Evolutionary conservation across 768 basidiomycete genomes (phyloP).

Genomic region (Tricholoma matsutake): DNA sequence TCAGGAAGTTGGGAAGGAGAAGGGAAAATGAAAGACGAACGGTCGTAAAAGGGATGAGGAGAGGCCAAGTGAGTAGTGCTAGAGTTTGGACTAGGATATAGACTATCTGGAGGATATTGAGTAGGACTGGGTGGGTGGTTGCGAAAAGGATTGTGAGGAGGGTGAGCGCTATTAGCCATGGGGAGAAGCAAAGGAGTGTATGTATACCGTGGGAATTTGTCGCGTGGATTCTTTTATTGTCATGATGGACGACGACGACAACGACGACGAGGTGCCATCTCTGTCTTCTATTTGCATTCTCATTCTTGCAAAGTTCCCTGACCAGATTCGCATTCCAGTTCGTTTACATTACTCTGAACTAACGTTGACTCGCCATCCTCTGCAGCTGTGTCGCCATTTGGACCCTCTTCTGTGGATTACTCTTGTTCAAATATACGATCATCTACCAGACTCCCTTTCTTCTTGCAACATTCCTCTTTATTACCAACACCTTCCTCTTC

Average conservation of each 20-base stretch:
- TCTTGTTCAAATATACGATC: slow-evolving; percentile 56
- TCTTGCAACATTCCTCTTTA: slow-evolving; percentile 49
- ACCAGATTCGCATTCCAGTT: slow-evolving; percentile 38
- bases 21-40: slow-evolving; percentile 5
- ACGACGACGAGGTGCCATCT: slow-evolving; percentile 39
- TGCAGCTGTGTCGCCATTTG: slow-evolving; percentile 34
- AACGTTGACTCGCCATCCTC: slow-evolving; percentile 21
- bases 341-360: slow-evolving; percentile 8
- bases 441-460: slow-evolving; percentile 43
- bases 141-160: slow-evolving; percentile 29
- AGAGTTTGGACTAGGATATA: slow-evolving; percentile 48
- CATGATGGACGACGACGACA: no score
- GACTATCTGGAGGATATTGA: slow-evolving; percentile 48
- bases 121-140: slow-evolving; percentile 27
- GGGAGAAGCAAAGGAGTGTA: slow-evolving; percentile 16
- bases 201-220: no score
- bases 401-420: slow-evolving; percentile 64
- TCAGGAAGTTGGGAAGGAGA: slow-evolving; percentile 1
- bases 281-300: slow-evolving; percentile 51
- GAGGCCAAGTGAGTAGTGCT: slow-evolving; percentile 55
- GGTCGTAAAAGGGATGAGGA: slow-evolving; percentile 37
- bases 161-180: slow-evolving; percentile 22
- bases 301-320: slow-evolving; percentile 40
- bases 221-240: slow-evolving; percentile 6
- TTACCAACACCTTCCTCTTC: slow-evolving; percentile 49